phyloP scores from a whole-genome alignment of 2,329 filamentous ascomycete species.

The Cercospora berteroae region DNA sequence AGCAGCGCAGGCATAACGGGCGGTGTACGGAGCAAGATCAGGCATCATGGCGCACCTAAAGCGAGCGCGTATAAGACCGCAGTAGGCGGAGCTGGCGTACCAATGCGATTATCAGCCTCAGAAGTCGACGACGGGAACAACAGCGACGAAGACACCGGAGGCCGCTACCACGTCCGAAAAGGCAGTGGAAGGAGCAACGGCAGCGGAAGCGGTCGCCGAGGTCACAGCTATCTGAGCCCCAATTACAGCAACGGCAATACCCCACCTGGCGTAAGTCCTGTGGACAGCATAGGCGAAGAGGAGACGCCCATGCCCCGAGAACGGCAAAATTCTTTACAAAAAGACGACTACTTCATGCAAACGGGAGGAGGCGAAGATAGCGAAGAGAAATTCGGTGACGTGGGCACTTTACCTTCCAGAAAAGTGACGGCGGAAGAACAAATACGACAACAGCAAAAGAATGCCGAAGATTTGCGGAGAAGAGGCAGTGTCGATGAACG shows the following conservation, averaged over 20 bases:
- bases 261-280: conserved; percentile 48
- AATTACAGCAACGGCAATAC: conserved; percentile 54
- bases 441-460: conserved; percentile 62
- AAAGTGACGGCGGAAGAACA: conserved; percentile 36
- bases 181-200: conserved; percentile 71
- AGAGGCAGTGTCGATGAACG: conserved; percentile 82
- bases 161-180: conserved; percentile 62
- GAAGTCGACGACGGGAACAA: conserved; percentile 83
- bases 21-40: conserved; percentile 76
- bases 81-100: conserved; percentile 73
- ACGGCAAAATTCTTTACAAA: conserved; percentile 34
- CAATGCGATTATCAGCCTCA: conserved; percentile 87
- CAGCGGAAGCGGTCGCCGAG: conserved; percentile 42
- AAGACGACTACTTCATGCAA: conserved; percentile 45
- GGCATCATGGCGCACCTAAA: conserved; percentile 78
- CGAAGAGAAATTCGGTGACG: conserved; percentile 55
- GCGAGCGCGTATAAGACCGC: conserved; percentile 76
- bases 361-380: conserved; percentile 44
- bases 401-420: conserved; percentile 51
- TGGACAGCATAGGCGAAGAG: conserved; percentile 44
- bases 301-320: conserved; percentile 47
- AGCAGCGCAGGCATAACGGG: conserved; percentile 40
- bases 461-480: conserved; percentile 68
- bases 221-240: conserved; percentile 37
- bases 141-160: conserved; percentile 66